Conservation (phyloP, 306 rosid genomes). For the Dryas drummondii region DNA sequence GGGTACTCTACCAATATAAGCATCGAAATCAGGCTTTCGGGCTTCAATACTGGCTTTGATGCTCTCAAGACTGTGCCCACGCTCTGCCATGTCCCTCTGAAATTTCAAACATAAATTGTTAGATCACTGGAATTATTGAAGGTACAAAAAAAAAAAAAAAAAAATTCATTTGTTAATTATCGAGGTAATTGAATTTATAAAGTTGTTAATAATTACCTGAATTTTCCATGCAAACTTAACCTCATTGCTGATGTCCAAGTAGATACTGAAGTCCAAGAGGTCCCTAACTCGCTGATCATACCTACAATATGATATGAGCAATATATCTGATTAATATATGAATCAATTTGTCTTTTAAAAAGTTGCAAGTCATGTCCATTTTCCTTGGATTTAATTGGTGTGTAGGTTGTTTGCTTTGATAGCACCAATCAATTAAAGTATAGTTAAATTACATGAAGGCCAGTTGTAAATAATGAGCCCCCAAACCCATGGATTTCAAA, state of each 20-base stretch:
- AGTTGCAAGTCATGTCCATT: no score
- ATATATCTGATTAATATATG: no score
- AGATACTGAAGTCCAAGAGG: conserved; percentile 93
- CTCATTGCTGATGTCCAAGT: conserved; percentile 97
- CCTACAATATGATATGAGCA: conserved; percentile 37
- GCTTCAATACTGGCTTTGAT: conserved; percentile 99
- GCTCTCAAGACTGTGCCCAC: conserved; percentile 99
- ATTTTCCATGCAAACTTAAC: conserved; percentile 99
- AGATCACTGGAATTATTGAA: neutral
- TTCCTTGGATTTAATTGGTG: no score
- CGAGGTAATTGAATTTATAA: no score
- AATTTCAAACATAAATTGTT: conserved; percentile 17
- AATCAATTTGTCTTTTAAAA: no score
- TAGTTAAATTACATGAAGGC: no score
- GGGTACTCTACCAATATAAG: conserved; percentile 64
- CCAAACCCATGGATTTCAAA: no score
- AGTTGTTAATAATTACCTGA: conserved; percentile 52
- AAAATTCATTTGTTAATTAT: no score
- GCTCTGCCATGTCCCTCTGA: conserved; percentile 99
- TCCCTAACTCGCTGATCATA: conserved; percentile 86
- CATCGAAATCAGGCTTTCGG: conserved; percentile 95
- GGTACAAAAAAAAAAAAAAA: neutral
- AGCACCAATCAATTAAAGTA: no score
- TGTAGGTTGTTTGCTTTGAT: no score
- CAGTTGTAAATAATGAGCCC: no score